Percentiles rank a stretch among this genome's conserved stretches.
These are phyloP conservation scores for Arthroderma sp. DNA, from an alignment of 2,329 filamentous ascomycete genomes.

Conservation along the genomic window DNA sequence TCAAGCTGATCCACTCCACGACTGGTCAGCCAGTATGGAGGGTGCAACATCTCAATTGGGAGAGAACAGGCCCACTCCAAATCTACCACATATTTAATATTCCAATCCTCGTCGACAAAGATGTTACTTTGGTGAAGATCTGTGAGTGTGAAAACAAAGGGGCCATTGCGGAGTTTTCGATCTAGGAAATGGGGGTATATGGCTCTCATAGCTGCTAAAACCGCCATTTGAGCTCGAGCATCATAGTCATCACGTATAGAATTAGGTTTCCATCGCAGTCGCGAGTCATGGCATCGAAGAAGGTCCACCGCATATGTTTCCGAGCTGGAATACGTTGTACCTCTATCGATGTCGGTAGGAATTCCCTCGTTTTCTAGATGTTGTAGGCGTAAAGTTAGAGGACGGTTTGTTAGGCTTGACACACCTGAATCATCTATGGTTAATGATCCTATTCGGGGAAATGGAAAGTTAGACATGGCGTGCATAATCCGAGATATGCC, in stretches of 20 bases:
- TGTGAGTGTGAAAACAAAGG: conserved; percentile 25
- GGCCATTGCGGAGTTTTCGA: conserved; percentile 15
- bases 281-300: conserved; percentile 17
- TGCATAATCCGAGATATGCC: conserved; percentile 1
- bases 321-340: conserved; percentile 13
- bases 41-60: conserved; percentile 18
- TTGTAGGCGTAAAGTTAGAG: conserved; percentile 15
- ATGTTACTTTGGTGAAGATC: conserved; percentile 30
- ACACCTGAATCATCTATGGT: conserved; percentile 16
- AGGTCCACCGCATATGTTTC: conserved; percentile 17
- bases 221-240: conserved; percentile 17
- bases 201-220: conserved; percentile 18
- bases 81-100: conserved; percentile 22
- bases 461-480: conserved; percentile 8
- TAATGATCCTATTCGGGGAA: conserved; percentile 24
- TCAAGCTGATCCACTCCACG: conserved; percentile 10
- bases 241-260: conserved; percentile 1
- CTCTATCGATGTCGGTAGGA: conserved; percentile 14
- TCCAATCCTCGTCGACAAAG: conserved; percentile 23
- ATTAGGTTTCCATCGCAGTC: conserved; percentile 18
- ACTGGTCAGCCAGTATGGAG: conserved; percentile 19
- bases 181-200: conserved; percentile 16
- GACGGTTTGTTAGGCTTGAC: conserved; percentile 14
- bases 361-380: conserved; percentile 17
- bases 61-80: conserved; percentile 22